Evolutionary conservation across 495 filamentous ascomycete species (phyloP).

Genomic region (Penicillium cinerascens): DNA sequence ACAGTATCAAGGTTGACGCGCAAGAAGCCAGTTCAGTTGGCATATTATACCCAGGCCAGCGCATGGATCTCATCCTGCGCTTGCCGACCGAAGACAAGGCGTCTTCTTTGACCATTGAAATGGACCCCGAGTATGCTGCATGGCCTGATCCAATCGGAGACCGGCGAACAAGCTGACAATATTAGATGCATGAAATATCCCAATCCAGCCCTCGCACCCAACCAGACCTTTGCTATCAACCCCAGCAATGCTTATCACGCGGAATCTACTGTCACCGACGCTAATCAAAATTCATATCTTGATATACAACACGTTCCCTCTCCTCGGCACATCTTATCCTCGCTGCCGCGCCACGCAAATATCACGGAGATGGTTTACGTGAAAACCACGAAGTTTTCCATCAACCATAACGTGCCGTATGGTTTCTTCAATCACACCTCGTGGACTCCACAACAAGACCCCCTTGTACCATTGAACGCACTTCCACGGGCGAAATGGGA

Average conservation of each 20-base stretch:
- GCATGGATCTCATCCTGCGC: conserved; percentile 44
- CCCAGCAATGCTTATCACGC: conserved; percentile 26
- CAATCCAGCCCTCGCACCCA: conserved; percentile 41
- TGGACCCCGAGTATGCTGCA: conserved; percentile 40
- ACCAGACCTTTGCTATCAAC: conserved; percentile 40
- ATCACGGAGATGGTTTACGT: conserved; percentile 44
- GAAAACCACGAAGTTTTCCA: conserved; percentile 42
- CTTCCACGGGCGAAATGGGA: conserved; percentile 40
- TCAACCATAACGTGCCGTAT: conserved; percentile 37
- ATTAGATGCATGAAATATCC: conserved; percentile 45
- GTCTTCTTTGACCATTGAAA: conserved; percentile 31
- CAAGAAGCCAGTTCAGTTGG: conserved; percentile 32
- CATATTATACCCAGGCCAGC: conserved; percentile 48
- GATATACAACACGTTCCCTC: background rate
- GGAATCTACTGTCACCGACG: conserved; percentile 11
- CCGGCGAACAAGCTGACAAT: background rate
- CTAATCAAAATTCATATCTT: background rate
- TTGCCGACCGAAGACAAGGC: conserved; percentile 5
- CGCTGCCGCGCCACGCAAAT: conserved; percentile 32
- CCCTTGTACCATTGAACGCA: conserved; percentile 24
- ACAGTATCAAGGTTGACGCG: conserved; percentile 35
- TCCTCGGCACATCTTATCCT: background rate
- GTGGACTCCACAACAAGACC: conserved; percentile 39
- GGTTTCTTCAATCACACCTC: conserved; percentile 49
- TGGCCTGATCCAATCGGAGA: too few relatives aligned